These are phyloP conservation scores for Sanguinoderma infundibulare DNA, from an alignment of 1,284 basidiomycete species.

Conservation along the genomic window DNA sequence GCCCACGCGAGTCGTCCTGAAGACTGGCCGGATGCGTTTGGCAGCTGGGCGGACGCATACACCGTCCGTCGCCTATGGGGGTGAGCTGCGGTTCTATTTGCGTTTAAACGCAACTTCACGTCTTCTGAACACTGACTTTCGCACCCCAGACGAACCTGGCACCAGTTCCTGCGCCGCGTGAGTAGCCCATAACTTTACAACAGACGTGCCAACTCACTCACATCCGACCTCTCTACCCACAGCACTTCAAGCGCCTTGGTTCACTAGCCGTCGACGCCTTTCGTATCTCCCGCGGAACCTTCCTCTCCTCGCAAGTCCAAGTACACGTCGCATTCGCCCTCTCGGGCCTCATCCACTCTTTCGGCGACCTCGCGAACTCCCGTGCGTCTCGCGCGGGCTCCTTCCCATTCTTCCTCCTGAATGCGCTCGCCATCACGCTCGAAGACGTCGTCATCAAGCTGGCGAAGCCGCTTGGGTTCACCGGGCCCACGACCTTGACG, in stretches of 20 bases:
- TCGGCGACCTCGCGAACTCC: conserved; percentile 17
- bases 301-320: conserved; percentile 18
- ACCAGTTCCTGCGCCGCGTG: conserved; percentile 30
- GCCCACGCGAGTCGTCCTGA: conserved; percentile 29
- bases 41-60: conserved; percentile 38
- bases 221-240: not conserved
- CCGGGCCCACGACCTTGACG: not conserved
- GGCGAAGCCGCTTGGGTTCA: conserved; percentile 3
- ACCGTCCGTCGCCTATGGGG: conserved; percentile 43
- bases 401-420: conserved; percentile 14
- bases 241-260: conserved; percentile 17
- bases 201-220: no score
- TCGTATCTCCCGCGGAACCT: conserved; percentile 13
- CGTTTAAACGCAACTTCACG: no score
- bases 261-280: conserved; percentile 8
- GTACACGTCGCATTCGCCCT: conserved; percentile 18
- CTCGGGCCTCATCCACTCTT: conserved; percentile 15
- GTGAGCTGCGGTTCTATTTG: conserved; percentile 19
- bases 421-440: conserved; percentile 15
- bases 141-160: conserved; percentile 35
- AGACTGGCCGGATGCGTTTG: conserved; percentile 41
- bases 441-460: conserved; percentile 13
- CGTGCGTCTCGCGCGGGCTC: conserved; percentile 2
- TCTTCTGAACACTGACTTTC: not conserved
- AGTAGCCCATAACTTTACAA: no score